Evolutionary conservation across 2,329 filamentous ascomycete species (phyloP).

Genomic region (Calonectria leucothoes): DNA sequence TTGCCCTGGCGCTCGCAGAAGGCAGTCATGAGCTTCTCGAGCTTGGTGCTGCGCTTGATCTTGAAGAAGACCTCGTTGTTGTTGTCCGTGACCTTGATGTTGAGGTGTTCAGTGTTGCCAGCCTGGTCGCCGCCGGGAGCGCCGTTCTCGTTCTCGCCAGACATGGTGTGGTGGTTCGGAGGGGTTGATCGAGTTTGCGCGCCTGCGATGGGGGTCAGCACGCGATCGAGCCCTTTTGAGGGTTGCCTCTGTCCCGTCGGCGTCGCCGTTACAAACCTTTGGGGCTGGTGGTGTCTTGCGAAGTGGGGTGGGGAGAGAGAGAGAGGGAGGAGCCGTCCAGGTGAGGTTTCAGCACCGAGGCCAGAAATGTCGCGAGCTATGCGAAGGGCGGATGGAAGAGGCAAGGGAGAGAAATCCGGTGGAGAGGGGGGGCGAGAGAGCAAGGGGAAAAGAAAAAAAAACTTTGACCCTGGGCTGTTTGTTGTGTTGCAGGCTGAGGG

Average conservation of each 20-base stretch:
- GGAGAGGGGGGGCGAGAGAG: neutral
- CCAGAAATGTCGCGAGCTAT: neutral
- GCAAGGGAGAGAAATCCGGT: neutral
- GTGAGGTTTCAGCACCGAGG: neutral
- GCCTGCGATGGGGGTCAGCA: constrained; percentile 27
- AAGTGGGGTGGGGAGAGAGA: constrained; percentile 3
- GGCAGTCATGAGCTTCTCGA: constrained; percentile 98
- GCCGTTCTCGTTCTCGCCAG: constrained; percentile 59
- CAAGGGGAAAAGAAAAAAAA: neutral
- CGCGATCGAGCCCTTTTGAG: constrained; percentile 4
- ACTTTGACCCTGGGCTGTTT: neutral
- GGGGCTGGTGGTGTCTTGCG: constrained; percentile 13
- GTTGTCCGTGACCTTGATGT: constrained; percentile 99
- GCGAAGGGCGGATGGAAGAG: constrained; percentile 5
- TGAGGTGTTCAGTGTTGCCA: constrained; percentile 82
- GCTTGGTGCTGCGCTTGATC: constrained; percentile 95
- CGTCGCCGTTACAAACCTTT: constrained; percentile 18
- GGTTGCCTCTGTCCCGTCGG: neutral
- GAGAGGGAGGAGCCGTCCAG: neutral
- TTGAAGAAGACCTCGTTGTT: constrained; percentile 99
- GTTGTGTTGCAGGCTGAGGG: constrained; percentile 26
- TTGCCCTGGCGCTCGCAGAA: constrained; percentile 98
- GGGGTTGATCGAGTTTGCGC: constrained; percentile 4
- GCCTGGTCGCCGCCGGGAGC: constrained; percentile 59
- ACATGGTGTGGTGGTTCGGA: constrained; percentile 54